A percentile compares a stretch with the other conserved stretches of the same genome.
Conservation (phyloP, 768 basidiomycete genomes). For the Lactarius pseudohatsudake region DNA sequence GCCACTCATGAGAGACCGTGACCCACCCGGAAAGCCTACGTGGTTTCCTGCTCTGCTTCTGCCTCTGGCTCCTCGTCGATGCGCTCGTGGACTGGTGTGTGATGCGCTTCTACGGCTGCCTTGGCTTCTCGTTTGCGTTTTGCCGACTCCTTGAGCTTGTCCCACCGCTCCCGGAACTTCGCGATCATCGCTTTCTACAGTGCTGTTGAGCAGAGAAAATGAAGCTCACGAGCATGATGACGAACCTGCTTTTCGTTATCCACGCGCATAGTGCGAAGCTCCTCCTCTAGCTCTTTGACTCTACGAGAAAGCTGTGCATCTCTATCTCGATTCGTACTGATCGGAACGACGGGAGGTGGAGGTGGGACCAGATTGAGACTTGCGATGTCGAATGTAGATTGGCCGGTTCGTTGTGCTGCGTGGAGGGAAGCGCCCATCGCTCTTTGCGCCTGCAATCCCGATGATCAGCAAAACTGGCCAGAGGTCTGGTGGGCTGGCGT, state of each 20-base stretch:
- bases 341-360: slow-evolving; percentile 52
- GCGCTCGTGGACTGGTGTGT: slow-evolving; percentile 53
- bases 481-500: slow-evolving; percentile 23
- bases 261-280: slow-evolving; percentile 54
- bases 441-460: slow-evolving; percentile 62
- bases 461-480: slow-evolving; percentile 2
- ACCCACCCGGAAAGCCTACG: slow-evolving; percentile 6
- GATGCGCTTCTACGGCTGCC: slow-evolving; percentile 52
- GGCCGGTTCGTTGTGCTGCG: slow-evolving; percentile 48
- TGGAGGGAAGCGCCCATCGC: slow-evolving; percentile 67
- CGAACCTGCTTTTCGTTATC: slow-evolving; percentile 84
- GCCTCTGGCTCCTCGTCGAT: slow-evolving; percentile 68
- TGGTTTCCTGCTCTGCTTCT: slow-evolving; percentile 57
- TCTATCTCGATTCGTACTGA: slow-evolving; percentile 53
- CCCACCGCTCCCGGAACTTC: slow-evolving; percentile 85
- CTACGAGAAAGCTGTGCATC: slow-evolving; percentile 50
- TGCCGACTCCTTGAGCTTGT: slow-evolving; percentile 84
- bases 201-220: slow-evolving; percentile 23
- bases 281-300: slow-evolving; percentile 79
- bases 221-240: slow-evolving; percentile 31
- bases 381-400: slow-evolving; percentile 50
- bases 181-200: slow-evolving; percentile 76
- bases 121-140: slow-evolving; percentile 81
- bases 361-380: slow-evolving; percentile 50
- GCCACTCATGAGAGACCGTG: background rate